A percentile compares a stretch with the other conserved stretches of the same genome.
phyloP scores from a whole-genome alignment of 129 eudicot species.

The Helichrysum umbraculigerum region DNA sequence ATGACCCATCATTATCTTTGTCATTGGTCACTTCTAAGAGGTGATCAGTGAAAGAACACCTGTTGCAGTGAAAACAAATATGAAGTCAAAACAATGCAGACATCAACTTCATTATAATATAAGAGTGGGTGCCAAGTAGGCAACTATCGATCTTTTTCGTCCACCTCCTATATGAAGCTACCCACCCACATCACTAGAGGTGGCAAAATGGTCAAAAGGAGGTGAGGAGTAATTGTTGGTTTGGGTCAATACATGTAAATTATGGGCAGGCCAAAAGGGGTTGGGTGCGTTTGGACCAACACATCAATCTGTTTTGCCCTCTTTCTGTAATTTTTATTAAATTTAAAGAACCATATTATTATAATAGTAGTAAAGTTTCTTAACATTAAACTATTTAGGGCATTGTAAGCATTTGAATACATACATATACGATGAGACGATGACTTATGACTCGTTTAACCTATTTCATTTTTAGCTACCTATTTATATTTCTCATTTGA shows the following conservation, averaged over 20 bases:
- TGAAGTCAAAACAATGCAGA: not conserved
- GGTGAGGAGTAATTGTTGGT: too few species aligned
- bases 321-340: not conserved
- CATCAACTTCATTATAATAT: not conserved
- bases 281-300: not conserved
- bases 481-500: not conserved
- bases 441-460: not conserved
- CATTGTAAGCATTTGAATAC: not conserved
- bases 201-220: too few species aligned
- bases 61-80: conserved; percentile 34
- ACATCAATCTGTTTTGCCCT: not conserved
- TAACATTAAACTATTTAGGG: not conserved
- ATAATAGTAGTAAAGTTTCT: not conserved
- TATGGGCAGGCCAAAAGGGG: too few species aligned
- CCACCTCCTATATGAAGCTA: not conserved
- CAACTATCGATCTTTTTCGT: not conserved
- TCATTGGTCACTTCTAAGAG: conserved; percentile 51
- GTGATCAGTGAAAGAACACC: conserved; percentile 78
- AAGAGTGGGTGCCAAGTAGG: not conserved
- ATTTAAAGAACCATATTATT: not conserved
- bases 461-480: not conserved
- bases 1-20: conserved; percentile 37
- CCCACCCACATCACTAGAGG: not conserved
- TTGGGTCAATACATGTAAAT: too few species aligned
- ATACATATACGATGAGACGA: too few species aligned